Conservation (phyloP, 225 moss, liverwort and hornwort genomes). For the Marchantia paleacea region DNA sequence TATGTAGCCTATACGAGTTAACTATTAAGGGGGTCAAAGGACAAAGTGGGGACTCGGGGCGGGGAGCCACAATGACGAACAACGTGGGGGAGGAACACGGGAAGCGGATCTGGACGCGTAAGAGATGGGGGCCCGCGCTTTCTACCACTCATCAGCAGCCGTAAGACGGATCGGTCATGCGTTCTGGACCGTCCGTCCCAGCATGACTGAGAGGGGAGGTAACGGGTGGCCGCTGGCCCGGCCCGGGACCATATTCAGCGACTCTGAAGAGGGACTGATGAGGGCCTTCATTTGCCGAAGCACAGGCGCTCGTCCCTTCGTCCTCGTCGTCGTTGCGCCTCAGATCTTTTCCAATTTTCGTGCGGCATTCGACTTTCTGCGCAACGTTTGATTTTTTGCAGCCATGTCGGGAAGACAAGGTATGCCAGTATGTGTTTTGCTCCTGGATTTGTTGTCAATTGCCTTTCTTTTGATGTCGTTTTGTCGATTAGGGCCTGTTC, state of each 20-base stretch:
- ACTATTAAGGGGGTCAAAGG: no score
- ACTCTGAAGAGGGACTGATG: neutral
- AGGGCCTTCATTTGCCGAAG: neutral
- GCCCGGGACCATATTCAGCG: neutral
- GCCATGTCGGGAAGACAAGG: conserved; percentile 20
- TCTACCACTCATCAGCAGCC: neutral
- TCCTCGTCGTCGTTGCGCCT: neutral
- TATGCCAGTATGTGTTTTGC: neutral
- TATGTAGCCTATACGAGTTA: no score
- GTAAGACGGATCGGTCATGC: neutral
- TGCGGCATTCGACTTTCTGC: neutral
- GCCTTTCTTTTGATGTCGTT: no score
- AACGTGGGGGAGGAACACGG: no score
- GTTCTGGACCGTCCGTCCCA: neutral
- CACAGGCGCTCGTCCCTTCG: neutral
- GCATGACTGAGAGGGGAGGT: neutral
- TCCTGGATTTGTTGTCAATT: neutral
- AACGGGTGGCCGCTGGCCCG: neutral
- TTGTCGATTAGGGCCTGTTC: neutral
- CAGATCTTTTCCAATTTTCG: neutral
- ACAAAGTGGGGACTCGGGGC: no score
- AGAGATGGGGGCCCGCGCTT: neutral
- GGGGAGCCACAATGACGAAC: no score
- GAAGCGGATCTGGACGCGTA: neutral
- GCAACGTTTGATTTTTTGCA: neutral